phyloP scores from a whole-genome alignment of 805 yeast species.

The Ogataea minuta region DNA sequence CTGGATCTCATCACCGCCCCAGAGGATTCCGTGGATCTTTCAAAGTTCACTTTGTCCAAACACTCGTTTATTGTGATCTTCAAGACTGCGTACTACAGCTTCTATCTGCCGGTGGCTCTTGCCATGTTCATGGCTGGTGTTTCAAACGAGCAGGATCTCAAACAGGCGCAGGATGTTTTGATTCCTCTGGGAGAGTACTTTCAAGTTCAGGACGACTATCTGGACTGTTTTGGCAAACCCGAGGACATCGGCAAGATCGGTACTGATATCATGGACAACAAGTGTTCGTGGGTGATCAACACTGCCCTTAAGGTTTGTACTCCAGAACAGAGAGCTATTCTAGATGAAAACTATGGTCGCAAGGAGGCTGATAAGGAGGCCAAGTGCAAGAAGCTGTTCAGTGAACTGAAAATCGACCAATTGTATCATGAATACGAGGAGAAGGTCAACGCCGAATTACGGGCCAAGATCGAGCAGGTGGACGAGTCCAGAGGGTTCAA shows the following conservation, averaged over 20 bases:
- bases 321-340: conserved; percentile 74
- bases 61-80: conserved; percentile 93
- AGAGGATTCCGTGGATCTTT: conserved; percentile 87
- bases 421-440: conserved; percentile 84
- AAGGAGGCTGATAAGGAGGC: conserved; percentile 70
- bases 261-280: conserved; percentile 96
- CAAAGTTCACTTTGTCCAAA: conserved; percentile 81
- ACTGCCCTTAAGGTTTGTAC: conserved; percentile 79
- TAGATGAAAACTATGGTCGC: conserved; percentile 88
- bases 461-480: conserved; percentile 58
- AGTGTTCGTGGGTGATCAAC: conserved; percentile 97
- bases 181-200: conserved; percentile 97
- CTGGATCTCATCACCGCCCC: conserved; percentile 96
- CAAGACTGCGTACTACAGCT: conserved; percentile 97
- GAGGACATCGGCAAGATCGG: conserved; percentile 98
- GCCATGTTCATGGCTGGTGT: conserved; percentile 93
- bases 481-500: conserved; percentile 96
- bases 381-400: conserved; percentile 68
- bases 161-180: conserved; percentile 83
- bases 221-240: conserved; percentile 97
- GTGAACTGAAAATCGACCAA: conserved; percentile 67
- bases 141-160: conserved; percentile 65
- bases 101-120: conserved; percentile 94
- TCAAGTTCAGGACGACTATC: conserved; percentile 97
- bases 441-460: conserved; percentile 60